phyloP scores from a whole-genome alignment of 2,329 filamentous ascomycete species.

The Trichoderma semiorbis region DNA sequence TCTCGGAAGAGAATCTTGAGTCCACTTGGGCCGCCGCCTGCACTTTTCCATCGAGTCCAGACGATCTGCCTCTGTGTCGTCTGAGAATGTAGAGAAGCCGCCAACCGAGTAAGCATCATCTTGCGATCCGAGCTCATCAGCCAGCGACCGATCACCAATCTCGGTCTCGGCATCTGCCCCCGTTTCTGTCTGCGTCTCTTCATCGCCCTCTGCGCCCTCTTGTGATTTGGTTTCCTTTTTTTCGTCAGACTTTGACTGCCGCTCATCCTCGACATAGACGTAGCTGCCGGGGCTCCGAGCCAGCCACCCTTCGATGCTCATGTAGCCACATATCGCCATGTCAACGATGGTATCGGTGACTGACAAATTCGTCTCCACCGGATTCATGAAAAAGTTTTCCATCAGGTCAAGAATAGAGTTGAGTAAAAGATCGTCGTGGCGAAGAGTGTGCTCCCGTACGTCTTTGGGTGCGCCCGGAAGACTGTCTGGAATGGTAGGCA shows the following conservation, averaged over 20 bases:
- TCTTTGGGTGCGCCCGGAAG: constrained; percentile 60
- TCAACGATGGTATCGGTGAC: constrained; percentile 81
- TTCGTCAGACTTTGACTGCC: background rate
- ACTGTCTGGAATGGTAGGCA: constrained; percentile 53
- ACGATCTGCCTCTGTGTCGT: constrained; percentile 33
- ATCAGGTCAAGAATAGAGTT: constrained; percentile 68
- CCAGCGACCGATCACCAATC: background rate
- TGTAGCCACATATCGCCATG: constrained; percentile 78
- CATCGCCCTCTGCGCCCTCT: background rate
- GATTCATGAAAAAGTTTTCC: constrained; percentile 80
- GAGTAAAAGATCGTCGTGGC: constrained; percentile 59
- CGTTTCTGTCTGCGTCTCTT: constrained; percentile 11
- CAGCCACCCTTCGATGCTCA: constrained; percentile 88
- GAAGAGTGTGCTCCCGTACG: constrained; percentile 59
- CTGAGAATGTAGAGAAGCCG: background rate
- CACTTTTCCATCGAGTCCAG: constrained; percentile 49
- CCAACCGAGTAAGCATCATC: background rate
- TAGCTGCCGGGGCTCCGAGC: constrained; percentile 66
- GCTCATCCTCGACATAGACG: constrained; percentile 41
- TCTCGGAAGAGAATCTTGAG: constrained; percentile 45
- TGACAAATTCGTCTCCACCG: constrained; percentile 84
- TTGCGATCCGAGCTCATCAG: constrained; percentile 11
- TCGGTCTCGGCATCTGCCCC: constrained; percentile 12
- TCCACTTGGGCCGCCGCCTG: constrained; percentile 53
- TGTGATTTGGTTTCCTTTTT: background rate